phyloP scores from a whole-genome alignment of 1,139 yeast genomes.

The Candida tropicalis region DNA sequence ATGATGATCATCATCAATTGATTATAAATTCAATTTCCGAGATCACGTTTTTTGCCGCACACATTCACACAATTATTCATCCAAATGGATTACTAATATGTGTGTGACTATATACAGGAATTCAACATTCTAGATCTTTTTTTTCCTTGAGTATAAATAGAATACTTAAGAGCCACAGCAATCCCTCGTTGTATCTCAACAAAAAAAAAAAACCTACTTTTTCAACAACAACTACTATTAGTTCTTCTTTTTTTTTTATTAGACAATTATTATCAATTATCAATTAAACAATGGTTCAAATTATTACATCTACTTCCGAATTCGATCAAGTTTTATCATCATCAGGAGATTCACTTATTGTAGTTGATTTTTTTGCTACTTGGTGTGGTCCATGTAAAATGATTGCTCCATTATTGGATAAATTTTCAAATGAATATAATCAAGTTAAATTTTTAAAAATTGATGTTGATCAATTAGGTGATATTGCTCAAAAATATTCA shows the following conservation, averaged over 20 bases:
- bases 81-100: background rate
- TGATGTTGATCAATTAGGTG: conserved; percentile 79
- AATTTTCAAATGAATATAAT: conserved; percentile 48
- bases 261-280: background rate
- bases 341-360: conserved; percentile 11
- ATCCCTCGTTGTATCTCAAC: too few species aligned
- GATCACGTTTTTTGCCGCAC: too few species aligned
- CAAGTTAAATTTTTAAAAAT: conserved; percentile 76
- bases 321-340: conserved; percentile 33
- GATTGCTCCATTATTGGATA: conserved; percentile 76
- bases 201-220: background rate
- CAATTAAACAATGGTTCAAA: conserved; percentile 37
- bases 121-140: background rate
- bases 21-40: too few species aligned
- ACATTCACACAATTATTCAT: too few species aligned
- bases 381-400: conserved; percentile 97
- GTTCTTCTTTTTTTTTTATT: background rate
- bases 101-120: background rate
- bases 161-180: background rate
- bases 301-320: conserved; percentile 53
- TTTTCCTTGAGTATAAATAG: background rate
- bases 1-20: too few species aligned
- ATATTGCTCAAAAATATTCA: conserved; percentile 72
- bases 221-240: background rate
- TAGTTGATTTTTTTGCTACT: conserved; percentile 83